Conservation (phyloP, 1,139 yeast species). For the Nadsonia commutata region DNA sequence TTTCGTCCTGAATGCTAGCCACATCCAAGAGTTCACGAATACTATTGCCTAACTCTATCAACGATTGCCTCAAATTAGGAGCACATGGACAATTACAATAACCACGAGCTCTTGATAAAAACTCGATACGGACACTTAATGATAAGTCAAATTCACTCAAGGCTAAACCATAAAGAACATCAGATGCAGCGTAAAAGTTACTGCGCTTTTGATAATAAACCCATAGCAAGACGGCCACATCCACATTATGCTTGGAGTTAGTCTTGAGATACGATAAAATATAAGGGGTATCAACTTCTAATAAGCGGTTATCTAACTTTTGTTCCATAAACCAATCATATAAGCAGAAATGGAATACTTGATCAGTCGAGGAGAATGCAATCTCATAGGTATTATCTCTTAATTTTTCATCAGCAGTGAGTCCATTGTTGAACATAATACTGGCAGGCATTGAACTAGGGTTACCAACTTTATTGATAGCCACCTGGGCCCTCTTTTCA, state of each 20-base stretch:
- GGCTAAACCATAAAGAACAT: slow-evolving; percentile 60
- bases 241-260: slow-evolving; percentile 50
- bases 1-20: slow-evolving; percentile 77
- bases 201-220: slow-evolving; percentile 75
- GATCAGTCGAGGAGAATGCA: slow-evolving; percentile 63
- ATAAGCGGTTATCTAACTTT: slow-evolving; percentile 60
- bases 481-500: slow-evolving; percentile 49
- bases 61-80: slow-evolving; percentile 54
- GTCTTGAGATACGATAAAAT: slow-evolving; percentile 66
- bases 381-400: slow-evolving; percentile 63
- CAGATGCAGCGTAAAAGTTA: slow-evolving; percentile 69
- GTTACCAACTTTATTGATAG: slow-evolving; percentile 22
- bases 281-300: slow-evolving; percentile 70
- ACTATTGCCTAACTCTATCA: slow-evolving; percentile 52
- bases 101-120: slow-evolving; percentile 81
- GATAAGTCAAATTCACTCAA: slow-evolving; percentile 49
- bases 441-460: slow-evolving; percentile 3
- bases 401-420: slow-evolving; percentile 32
- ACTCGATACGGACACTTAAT: slow-evolving; percentile 69
- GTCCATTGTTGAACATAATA: slow-evolving; percentile 12
- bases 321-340: slow-evolving; percentile 86
- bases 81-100: slow-evolving; percentile 80
- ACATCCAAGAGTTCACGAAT: slow-evolving; percentile 78
- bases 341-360: slow-evolving; percentile 73
- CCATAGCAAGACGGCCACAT: slow-evolving; percentile 77